These are phyloP conservation scores for Baudoinia panamericana DNA, from an alignment of 495 filamentous ascomycete species.

Conservation along the genomic window DNA sequence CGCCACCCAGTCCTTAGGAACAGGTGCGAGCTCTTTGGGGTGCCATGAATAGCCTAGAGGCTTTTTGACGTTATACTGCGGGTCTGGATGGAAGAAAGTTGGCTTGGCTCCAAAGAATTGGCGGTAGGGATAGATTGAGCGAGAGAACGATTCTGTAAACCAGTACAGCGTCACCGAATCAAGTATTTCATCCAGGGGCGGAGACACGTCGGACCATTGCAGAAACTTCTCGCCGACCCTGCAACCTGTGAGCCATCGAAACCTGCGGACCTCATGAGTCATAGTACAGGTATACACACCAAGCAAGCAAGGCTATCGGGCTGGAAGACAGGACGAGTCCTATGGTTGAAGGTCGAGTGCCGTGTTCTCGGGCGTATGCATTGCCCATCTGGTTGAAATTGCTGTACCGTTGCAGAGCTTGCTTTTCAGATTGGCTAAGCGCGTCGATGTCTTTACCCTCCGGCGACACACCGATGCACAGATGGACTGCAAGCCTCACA, in stretches of 20 bases:
- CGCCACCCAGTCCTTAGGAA: conserved; percentile 39
- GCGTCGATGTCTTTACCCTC: background rate
- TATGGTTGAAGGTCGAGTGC: conserved; percentile 48
- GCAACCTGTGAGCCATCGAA: background rate
- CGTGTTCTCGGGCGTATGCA: conserved; percentile 47
- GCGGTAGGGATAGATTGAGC: conserved; percentile 46
- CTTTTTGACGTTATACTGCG: conserved; percentile 37
- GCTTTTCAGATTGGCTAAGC: conserved; percentile 11
- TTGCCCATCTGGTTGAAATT: conserved; percentile 31
- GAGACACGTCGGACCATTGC: conserved; percentile 45
- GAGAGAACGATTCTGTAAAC: conserved; percentile 47
- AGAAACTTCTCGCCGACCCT: conserved; percentile 58
- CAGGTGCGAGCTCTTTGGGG: conserved; percentile 39
- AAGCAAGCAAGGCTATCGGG: conserved; percentile 51
- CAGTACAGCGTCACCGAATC: conserved; percentile 49
- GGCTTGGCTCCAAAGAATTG: conserved; percentile 19
- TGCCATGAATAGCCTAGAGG: conserved; percentile 47
- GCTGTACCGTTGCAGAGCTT: conserved; percentile 17
- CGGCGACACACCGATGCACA: conserved; percentile 1
- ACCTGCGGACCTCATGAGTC: background rate
- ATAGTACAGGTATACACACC: no score
- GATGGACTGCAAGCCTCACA: background rate
- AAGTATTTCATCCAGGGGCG: conserved; percentile 42
- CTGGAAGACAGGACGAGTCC: conserved; percentile 42
- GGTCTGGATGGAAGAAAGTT: conserved; percentile 20